Evolutionary conservation across 345 rosid genomes (phyloP), one percentile per base, ranked within the genome.

Genomic region (Eucalyptus viminalis): DNA sequence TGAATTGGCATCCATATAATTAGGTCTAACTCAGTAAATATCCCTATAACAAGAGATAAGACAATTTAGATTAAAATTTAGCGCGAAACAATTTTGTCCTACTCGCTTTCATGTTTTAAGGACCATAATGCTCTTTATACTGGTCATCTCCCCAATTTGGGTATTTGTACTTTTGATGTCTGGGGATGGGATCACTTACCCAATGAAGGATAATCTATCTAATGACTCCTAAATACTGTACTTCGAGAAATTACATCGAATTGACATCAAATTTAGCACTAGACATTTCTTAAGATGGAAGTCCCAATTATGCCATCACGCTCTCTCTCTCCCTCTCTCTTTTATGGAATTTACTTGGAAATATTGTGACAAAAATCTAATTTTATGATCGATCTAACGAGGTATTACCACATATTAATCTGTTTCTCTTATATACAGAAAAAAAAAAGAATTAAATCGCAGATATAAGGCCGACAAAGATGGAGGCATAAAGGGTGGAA

Each of bases 301-400:
- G 80, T 67, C 22, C 40, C 80, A 67, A 31, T 67, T 31, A 15
- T 7, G 1, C 40, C 37, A 15, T 67, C 80, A 8, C 22, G 1
- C 40, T 14, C 21, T 31, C 6, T 1, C 7, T 43, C 7, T 43
- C 6, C 4, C 7, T n/a, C 7, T 14, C 6, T 1, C 8, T 0
- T 2, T n/a, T 31, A n/a, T 15, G 80, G 37, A 31, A 67, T 67
- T 67, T 67, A 31, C 80, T 2, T 34, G 81, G 13, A 69, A 31
- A 69, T 69, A 69, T 34, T 21, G 12, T 2, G 44, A 34, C 80
- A 34, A 16, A 14, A 16, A 31, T 4, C 22, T 16, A 31, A 67
- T 67, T 31, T 67, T 67, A 4, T n/a, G 40, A 67, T 15, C 40
- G 40, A 67, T 67, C 9, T 29, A 29, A 62, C 17, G 72, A 62